Evolutionary conservation across 2,329 filamentous ascomycete species (phyloP), one percentile per base, ranked within the genome.

Genomic region (Fusarium pseudoanthophilum): DNA sequence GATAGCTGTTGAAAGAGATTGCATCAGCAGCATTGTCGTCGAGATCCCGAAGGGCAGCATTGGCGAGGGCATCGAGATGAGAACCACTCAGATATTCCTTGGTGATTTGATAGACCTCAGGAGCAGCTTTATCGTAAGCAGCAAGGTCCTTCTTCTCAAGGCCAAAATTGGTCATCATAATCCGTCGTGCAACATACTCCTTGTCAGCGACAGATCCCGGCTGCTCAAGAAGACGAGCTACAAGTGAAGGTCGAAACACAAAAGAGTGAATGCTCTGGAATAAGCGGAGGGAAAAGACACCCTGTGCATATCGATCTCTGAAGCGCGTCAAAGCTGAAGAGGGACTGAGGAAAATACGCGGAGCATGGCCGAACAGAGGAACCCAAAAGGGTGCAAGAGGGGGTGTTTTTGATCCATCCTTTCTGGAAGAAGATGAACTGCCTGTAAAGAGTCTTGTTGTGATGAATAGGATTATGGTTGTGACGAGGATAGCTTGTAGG

Each of bases 401-500:
- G 16, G 80, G 79, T 14, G 57, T 71, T 39, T 63, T 75, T 36
- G 68, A 68, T 21, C 72, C 68, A 67, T 75, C 64, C 36, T 67
- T 65, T 34, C 46, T 36, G 36, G 53, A 51, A 45, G 69, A 92
- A 87, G 90, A 71, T 30, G 75, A 53, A 28, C 58, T 51, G 30
- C 72, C 72, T 5, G 73, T 69, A 60, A 80, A 63, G 30, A 77
- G 60, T 55, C 75, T 75, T 5, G 78, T 79, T 26, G 78, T 77
- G 40, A 79, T 15, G 36, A 79, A 53, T 11, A 81, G 60, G 28
- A 76, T 55, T 51, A 81, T 43, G 16, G 78, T 36, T 24, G 79
- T 76, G 39, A 70, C 59, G 51, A 79, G 58, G 53, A 77, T 60
- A 51, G 75, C 70, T 36, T 78, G 56, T 18, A 69, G 53, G 32